phyloP scores from a whole-genome alignment of 331 rosid genomes.

The Erythrophleum ivorense region DNA sequence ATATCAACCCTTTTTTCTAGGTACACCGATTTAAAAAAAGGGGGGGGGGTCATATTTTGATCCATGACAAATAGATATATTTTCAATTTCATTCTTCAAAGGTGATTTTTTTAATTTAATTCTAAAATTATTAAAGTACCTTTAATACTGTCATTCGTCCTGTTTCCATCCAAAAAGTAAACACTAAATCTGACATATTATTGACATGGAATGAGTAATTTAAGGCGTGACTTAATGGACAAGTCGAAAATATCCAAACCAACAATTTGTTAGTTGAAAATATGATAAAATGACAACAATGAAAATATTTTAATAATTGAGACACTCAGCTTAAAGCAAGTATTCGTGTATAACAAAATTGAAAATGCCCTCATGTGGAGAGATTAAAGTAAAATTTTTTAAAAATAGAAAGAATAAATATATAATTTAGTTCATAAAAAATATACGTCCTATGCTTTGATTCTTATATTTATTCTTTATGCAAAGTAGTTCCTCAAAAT shows the following conservation, averaged over 20 bases:
- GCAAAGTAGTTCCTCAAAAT: background rate
- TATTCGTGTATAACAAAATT: background rate
- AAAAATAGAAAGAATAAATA: no score
- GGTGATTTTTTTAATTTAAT: background rate
- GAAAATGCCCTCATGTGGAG: no score
- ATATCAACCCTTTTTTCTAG: background rate
- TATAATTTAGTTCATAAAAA: no score
- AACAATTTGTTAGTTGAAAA: background rate
- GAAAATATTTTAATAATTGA: background rate
- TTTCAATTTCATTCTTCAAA: background rate
- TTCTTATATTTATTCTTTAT: background rate
- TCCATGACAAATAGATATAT: background rate
- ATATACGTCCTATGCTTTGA: no score
- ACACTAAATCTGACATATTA: background rate
- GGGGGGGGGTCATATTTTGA: background rate
- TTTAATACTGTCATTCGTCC: background rate
- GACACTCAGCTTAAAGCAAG: background rate
- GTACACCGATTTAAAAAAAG: background rate
- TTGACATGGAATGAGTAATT: background rate
- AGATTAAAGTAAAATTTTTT: no score
- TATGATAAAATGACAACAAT: background rate
- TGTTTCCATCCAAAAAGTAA: background rate
- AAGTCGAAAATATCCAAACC: background rate
- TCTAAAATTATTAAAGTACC: background rate
- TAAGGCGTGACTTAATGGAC: background rate